A percentile compares a stretch with the other conserved stretches of the same genome.
phyloP scores from a whole-genome alignment of 768 basidiomycete species.

The Leccinum variicolor region DNA sequence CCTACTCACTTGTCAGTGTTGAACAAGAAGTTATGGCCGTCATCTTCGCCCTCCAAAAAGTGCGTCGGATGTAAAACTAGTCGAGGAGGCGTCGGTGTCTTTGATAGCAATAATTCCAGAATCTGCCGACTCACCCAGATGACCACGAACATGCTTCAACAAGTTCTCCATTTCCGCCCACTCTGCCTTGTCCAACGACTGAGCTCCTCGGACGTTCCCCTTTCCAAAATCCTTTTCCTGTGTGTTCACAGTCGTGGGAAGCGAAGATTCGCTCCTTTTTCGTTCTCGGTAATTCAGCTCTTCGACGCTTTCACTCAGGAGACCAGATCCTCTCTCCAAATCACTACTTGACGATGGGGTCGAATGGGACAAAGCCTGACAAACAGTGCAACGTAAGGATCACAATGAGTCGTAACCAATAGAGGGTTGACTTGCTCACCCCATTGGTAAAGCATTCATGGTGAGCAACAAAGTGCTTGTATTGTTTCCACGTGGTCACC shows the following conservation, averaged over 20 bases:
- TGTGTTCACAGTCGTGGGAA: conserved; percentile 19
- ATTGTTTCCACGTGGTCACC: conserved; percentile 94
- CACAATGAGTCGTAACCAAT: background rate
- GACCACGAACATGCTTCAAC: conserved; percentile 73
- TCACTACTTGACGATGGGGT: conserved; percentile 48
- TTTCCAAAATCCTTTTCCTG: conserved; percentile 37
- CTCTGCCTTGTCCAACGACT: conserved; percentile 81
- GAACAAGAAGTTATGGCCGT: conserved; percentile 90
- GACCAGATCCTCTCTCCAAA: conserved; percentile 41
- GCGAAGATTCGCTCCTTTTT: conserved; percentile 20
- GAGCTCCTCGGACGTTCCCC: conserved; percentile 46
- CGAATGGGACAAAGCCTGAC: conserved; percentile 40
- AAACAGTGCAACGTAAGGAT: conserved; percentile 3
- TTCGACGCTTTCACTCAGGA: conserved; percentile 17
- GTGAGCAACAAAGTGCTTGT: conserved; percentile 76
- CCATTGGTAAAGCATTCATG: conserved; percentile 73
- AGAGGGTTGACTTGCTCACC: conserved; percentile 38
- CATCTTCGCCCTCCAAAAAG: conserved; percentile 92
- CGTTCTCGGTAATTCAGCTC: conserved; percentile 15
- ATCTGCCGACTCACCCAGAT: conserved; percentile 60
- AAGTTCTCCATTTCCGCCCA: conserved; percentile 86
- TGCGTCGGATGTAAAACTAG: conserved; percentile 82
- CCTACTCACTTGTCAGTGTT: conserved; percentile 70
- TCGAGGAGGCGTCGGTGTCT: background rate
- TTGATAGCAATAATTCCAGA: background rate